phyloP scores from a whole-genome alignment of 306 rosid genomes.

The Pyrus betulifolia region DNA sequence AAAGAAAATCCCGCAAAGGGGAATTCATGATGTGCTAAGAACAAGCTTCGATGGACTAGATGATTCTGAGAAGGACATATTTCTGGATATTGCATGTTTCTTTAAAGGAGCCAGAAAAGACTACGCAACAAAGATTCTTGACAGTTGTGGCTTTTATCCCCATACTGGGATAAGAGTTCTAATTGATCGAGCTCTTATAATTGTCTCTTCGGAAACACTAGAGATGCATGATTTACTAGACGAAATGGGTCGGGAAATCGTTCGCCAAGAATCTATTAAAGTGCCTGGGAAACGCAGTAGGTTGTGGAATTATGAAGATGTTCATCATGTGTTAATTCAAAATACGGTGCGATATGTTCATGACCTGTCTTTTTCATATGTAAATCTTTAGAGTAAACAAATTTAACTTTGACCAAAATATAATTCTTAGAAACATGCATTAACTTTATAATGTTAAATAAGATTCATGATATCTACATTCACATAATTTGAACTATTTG shows the following conservation, averaged over 20 bases:
- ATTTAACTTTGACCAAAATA: background rate
- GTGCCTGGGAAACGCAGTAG: background rate
- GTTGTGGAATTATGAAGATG: background rate
- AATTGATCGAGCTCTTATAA: constrained; percentile 12
- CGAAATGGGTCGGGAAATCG: background rate
- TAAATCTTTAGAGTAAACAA: background rate
- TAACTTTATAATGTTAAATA: no score
- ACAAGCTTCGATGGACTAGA: constrained; percentile 21
- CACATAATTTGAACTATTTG: no score
- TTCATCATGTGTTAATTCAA: constrained; percentile 6
- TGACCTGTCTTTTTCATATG: background rate
- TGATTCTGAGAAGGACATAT: constrained; percentile 13
- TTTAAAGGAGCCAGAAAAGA: constrained; percentile 26
- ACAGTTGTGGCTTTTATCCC: constrained; percentile 14
- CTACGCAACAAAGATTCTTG: constrained; percentile 6
- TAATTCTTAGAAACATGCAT: no score
- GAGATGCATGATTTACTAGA: background rate
- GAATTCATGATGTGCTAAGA: constrained; percentile 1
- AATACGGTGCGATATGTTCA: background rate
- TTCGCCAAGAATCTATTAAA: background rate
- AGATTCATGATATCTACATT: no score
- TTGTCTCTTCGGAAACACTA: background rate
- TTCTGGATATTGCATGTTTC: constrained; percentile 33
- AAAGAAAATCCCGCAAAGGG: background rate
- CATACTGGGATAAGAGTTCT: constrained; percentile 20